These are phyloP conservation scores for Fraxinus greggii DNA, from an alignment of 305 asterid genomes.

Conservation along the genomic window DNA sequence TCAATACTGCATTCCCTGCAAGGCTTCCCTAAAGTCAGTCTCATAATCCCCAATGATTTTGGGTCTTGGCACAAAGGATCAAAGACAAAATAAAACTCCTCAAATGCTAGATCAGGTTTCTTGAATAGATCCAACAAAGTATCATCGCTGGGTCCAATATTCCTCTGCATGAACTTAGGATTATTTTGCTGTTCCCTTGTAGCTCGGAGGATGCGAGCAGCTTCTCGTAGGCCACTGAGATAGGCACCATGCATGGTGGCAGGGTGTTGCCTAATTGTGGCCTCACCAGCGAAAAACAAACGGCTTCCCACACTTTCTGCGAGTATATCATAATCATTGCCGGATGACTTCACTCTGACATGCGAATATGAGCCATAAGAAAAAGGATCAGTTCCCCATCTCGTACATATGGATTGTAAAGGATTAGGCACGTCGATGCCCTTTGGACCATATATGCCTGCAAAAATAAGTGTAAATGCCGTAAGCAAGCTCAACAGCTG, in stretches of 20 bases:
- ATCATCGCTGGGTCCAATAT: conserved; percentile 43
- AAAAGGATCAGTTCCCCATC: conserved; percentile 77
- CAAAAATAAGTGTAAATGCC: conserved; percentile 15
- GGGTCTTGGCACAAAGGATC: conserved; percentile 48
- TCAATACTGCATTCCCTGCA: conserved; percentile 17
- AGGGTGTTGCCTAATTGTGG: conserved; percentile 73
- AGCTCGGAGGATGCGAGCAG: conserved; percentile 56
- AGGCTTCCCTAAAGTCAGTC: conserved; percentile 36
- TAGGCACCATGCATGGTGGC: conserved; percentile 94
- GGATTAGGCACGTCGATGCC: conserved; percentile 72
- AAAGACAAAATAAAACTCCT: conserved; percentile 46
- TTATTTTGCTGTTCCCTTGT: conserved; percentile 36
- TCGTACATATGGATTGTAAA: conserved; percentile 72
- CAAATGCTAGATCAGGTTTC: conserved; percentile 60
- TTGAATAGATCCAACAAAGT: conserved; percentile 46
- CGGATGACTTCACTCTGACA: conserved; percentile 66
- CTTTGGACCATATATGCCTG: conserved; percentile 72
- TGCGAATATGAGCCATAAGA: conserved; percentile 83
- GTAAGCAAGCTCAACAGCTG: neutral
- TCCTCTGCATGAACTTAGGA: conserved; percentile 43
- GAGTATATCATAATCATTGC: conserved; percentile 70
- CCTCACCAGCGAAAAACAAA: conserved; percentile 78
- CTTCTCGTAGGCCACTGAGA: conserved; percentile 85
- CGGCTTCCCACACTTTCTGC: conserved; percentile 60
- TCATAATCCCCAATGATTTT: conserved; percentile 59